phyloP scores from a whole-genome alignment of 108 stramenopile genomes.

The Epipyxis sp. region DNA sequence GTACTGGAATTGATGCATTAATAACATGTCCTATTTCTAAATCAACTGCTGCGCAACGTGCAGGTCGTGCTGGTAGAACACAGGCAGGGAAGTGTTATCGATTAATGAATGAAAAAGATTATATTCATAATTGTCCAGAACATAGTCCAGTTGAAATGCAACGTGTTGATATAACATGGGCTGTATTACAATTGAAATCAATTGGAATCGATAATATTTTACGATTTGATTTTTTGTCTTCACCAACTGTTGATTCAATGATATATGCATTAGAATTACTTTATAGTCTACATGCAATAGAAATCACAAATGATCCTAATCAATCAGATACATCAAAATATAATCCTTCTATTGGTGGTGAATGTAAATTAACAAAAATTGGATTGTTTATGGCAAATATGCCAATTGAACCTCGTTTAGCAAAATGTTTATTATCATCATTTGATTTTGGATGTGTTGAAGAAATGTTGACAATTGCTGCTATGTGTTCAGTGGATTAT shows the following conservation, averaged over 20 bases:
- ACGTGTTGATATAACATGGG: conserved; percentile 71
- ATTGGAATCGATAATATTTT: conserved; percentile 86
- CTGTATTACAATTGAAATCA: conserved; percentile 89
- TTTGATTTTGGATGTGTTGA: not conserved
- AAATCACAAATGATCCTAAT: no score
- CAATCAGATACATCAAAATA: conserved; percentile 37
- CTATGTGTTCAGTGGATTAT: not conserved
- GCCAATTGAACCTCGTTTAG: conserved; percentile 72
- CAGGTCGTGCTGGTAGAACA: conserved; percentile 84
- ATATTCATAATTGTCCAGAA: conserved; percentile 33
- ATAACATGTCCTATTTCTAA: conserved; percentile 63
- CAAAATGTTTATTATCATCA: conserved; percentile 34
- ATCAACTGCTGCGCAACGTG: conserved; percentile 81
- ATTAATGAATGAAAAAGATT: conserved; percentile 79
- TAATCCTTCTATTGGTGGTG: conserved; percentile 46
- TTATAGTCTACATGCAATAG: conserved; percentile 53
- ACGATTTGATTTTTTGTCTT: conserved; percentile 82
- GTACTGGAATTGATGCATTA: conserved; percentile 66
- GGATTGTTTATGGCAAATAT: conserved; percentile 61
- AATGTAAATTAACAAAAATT: conserved; percentile 18
- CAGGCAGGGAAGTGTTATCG: conserved; percentile 88
- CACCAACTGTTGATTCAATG: conserved; percentile 60
- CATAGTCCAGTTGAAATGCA: conserved; percentile 60
- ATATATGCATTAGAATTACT: conserved; percentile 61
- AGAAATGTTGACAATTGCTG: conserved; percentile 29